Base-by-base conservation (phyloP, 495 filamentous ascomycete species). In the Aspergillus bertholletiae region DNA sequence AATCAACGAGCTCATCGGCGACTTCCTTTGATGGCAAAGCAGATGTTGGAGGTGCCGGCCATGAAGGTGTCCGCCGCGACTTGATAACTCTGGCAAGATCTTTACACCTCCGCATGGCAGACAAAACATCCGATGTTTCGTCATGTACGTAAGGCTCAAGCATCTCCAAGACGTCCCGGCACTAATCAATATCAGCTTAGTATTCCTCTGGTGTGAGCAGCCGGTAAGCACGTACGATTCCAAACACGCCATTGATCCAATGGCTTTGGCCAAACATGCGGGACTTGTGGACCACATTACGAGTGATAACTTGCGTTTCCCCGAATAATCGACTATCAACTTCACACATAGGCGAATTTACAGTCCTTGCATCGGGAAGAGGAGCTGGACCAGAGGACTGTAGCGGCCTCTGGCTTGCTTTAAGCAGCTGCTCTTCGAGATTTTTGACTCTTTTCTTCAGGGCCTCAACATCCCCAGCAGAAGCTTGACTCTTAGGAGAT, bases 211-310 rank as follows among this genome's bases (percentile, higher is more conserved):
- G 51, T 43, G 15, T 18, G 11, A 22, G 2, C 21, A 13, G 6
- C 3, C 13, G 7, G 2, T 23, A 32, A 17, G 37, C 41, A 66
- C 70, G 51, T 70, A 81, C 80, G 44, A 75, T 45, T 17, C 58
- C 45, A 11, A 72, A 37, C 3, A 43, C 53, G 0, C 68, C 70
- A 54, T 70, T 76, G 54, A 80, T 75, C 81, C 79, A 80, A 57
- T 82, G 80, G 48, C 77, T 83, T 48, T 79, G 80, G 0, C 81
- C 82, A 59, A 83, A 80, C 4, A 79, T 40, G 0, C 81, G 73
- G 0, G 68, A 71, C 63, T 84, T 84, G 55, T 83, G 78, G n/a
- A 70, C 68, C 30, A 83, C 68, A 22, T 70, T 67, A 3, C 70
- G 67, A 21, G 53, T 59, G 1, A 78, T 69, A 0, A 61, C 50